A percentile compares a stretch with the other conserved stretches of the same genome.
Evolutionary conservation across 2,329 filamentous ascomycete species (phyloP).

Genomic region (Cryphonectria nitschkei): DNA sequence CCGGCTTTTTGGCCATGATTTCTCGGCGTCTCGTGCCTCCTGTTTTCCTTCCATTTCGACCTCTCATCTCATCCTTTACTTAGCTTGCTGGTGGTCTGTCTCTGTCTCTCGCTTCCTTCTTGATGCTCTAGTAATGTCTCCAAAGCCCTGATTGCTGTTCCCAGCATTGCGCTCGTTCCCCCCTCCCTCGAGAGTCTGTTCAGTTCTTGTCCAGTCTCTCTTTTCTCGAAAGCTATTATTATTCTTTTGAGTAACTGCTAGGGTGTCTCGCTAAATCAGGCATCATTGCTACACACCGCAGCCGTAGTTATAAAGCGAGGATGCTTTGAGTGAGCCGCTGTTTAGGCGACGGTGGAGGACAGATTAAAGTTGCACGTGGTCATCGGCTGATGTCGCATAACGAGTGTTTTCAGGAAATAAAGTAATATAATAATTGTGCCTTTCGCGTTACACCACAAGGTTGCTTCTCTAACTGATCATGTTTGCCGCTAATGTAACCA

Average conservation of each 20-base stretch:
- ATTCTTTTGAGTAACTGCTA: neutral
- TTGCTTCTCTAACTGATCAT: constrained; percentile 20
- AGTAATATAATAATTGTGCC: constrained; percentile 9
- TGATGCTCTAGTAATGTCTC: neutral
- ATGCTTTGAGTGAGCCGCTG: neutral
- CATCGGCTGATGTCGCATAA: constrained; percentile 8
- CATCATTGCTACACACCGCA: neutral
- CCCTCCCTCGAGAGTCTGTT: neutral
- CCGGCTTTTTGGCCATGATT: neutral
- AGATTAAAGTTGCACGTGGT: neutral
- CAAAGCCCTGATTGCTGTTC: constrained; percentile 1
- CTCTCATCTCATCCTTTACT: neutral
- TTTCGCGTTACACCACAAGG: constrained; percentile 3
- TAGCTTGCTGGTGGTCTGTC: neutral
- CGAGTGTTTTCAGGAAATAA: neutral
- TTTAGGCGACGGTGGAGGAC: neutral
- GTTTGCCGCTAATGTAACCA: constrained; percentile 21
- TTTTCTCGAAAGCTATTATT: neutral
- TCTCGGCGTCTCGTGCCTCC: neutral
- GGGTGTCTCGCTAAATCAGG: neutral
- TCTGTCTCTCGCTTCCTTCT: neutral
- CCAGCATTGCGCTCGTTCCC: neutral
- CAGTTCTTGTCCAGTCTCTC: neutral
- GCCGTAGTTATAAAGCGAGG: neutral
- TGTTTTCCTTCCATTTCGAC: neutral